Percentiles rank a stretch among this genome's conserved stretches.
phyloP scores from a whole-genome alignment of 108 stramenopile genomes.

The Pseudonitzschia multistriata region DNA sequence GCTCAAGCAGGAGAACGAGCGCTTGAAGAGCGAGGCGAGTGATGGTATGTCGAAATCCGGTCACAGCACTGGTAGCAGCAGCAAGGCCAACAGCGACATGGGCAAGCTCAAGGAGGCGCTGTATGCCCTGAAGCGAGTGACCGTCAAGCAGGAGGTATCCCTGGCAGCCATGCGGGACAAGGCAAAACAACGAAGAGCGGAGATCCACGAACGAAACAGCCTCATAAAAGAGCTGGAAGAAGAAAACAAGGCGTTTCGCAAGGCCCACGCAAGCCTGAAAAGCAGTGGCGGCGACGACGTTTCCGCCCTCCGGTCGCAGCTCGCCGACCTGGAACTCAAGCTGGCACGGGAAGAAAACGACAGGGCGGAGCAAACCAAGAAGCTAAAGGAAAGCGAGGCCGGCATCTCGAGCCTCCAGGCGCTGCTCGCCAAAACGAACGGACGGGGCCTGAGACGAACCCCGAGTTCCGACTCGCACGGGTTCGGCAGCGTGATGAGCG shows the following conservation, averaged over 20 bases:
- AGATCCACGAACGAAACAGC: constrained; percentile 25
- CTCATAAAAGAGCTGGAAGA: constrained; percentile 21
- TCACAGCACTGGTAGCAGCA: background rate
- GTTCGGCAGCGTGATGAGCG: background rate
- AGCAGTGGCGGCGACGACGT: background rate
- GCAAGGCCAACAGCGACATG: background rate
- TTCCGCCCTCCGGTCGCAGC: constrained; percentile 2
- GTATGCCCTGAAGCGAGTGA: constrained; percentile 33
- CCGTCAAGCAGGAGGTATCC: constrained; percentile 42
- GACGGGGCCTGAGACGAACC: background rate
- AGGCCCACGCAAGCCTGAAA: constrained; percentile 9
- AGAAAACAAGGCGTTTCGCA: constrained; percentile 19
- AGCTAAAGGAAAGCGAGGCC: constrained; percentile 6
- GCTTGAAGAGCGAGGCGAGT: constrained; percentile 15
- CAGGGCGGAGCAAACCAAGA: constrained; percentile 13
- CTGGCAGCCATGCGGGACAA: constrained; percentile 31
- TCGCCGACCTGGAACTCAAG: constrained; percentile 22
- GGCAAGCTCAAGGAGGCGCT: constrained; percentile 39
- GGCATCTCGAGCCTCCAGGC: constrained; percentile 18
- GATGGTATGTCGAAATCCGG: background rate
- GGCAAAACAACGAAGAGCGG: constrained; percentile 26
- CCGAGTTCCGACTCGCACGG: constrained; percentile 11
- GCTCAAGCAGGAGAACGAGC: constrained; percentile 35
- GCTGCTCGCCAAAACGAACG: constrained; percentile 4
- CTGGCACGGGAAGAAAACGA: constrained; percentile 23